Conservation (phyloP, 305 asterid genomes). For the Fraxinus baroniana region DNA sequence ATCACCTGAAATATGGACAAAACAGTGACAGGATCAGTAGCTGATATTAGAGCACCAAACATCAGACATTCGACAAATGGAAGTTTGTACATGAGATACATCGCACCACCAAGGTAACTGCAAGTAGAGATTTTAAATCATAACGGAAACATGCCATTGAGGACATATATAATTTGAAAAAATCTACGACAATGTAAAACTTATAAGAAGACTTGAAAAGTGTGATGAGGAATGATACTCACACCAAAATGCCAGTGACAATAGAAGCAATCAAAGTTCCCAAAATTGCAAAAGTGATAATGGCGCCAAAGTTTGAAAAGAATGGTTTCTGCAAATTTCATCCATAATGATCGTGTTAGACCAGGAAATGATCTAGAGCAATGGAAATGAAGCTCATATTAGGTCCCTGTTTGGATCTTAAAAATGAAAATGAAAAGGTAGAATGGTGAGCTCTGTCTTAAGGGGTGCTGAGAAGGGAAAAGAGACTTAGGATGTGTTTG, state of each 20-base stretch:
- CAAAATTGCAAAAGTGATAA: slow-evolving; percentile 81
- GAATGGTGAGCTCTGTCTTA: slow-evolving; percentile 6
- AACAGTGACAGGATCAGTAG: slow-evolving; percentile 98
- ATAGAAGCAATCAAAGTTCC: slow-evolving; percentile 90
- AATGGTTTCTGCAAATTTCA: slow-evolving; percentile 81
- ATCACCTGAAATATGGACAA: slow-evolving; percentile 92
- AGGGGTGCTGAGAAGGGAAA: not conserved
- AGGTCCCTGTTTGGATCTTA: not conserved
- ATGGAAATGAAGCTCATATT: not conserved
- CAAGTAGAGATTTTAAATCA: slow-evolving; percentile 22
- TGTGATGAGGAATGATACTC: slow-evolving; percentile 41
- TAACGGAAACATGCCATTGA: slow-evolving; percentile 18
- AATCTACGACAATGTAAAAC: not conserved
- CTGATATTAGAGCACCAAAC: slow-evolving; percentile 98
- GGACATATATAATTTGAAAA: not conserved
- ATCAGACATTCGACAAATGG: slow-evolving; percentile 94
- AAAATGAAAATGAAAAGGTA: not conserved
- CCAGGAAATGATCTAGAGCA: not conserved
- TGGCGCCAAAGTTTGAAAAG: slow-evolving; percentile 97
- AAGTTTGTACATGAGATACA: slow-evolving; percentile 78
- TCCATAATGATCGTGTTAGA: slow-evolving; percentile 20
- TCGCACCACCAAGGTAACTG: slow-evolving; percentile 86
- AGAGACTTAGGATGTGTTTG: not conserved
- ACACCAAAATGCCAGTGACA: slow-evolving; percentile 94
- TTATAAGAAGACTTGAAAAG: slow-evolving; percentile 18